phyloP scores from a whole-genome alignment of 2,329 filamentous ascomycete genomes.

The Paracoccidioides brasiliensis region DNA sequence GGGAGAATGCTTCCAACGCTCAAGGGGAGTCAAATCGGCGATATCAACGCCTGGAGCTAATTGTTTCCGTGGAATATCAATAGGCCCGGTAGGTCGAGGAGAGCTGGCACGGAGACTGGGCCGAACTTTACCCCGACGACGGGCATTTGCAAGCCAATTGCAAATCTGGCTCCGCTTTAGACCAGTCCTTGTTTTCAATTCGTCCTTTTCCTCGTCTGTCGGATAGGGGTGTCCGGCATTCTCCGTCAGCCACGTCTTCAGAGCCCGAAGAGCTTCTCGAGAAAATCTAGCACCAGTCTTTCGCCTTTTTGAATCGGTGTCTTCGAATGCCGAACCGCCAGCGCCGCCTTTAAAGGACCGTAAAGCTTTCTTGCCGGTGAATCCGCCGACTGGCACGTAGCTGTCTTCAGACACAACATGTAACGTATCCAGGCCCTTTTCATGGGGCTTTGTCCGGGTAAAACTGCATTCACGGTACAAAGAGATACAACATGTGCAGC shows the following conservation, averaged over 20 bases:
- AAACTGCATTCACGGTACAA: constrained; percentile 37
- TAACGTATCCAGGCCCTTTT: constrained; percentile 32
- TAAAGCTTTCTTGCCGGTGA: constrained; percentile 29
- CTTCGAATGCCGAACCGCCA: constrained; percentile 18
- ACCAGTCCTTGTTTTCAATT: constrained; percentile 63
- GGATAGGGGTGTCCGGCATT: constrained; percentile 79
- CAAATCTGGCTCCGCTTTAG: constrained; percentile 73
- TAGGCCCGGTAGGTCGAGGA: constrained; percentile 54
- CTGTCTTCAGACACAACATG: constrained; percentile 33
- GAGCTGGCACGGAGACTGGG: constrained; percentile 51
- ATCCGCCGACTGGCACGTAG: constrained; percentile 24
- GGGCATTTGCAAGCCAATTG: constrained; percentile 86
- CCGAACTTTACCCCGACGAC: constrained; percentile 66
- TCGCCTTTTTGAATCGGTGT: constrained; percentile 31
- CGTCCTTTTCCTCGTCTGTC: constrained; percentile 72
- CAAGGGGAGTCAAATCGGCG: constrained; percentile 48
- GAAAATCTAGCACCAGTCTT: constrained; percentile 69
- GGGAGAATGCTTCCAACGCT: constrained; percentile 56
- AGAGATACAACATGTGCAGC: constrained; percentile 37
- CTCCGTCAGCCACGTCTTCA: constrained; percentile 73
- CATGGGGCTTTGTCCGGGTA: constrained; percentile 28
- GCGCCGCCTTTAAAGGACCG: constrained; percentile 27
- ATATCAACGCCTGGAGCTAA: constrained; percentile 38
- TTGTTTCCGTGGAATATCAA: constrained; percentile 57
- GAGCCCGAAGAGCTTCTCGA: constrained; percentile 60